phyloP scores from a whole-genome alignment of 345 rosid genomes.

The Populus deltoides region DNA sequence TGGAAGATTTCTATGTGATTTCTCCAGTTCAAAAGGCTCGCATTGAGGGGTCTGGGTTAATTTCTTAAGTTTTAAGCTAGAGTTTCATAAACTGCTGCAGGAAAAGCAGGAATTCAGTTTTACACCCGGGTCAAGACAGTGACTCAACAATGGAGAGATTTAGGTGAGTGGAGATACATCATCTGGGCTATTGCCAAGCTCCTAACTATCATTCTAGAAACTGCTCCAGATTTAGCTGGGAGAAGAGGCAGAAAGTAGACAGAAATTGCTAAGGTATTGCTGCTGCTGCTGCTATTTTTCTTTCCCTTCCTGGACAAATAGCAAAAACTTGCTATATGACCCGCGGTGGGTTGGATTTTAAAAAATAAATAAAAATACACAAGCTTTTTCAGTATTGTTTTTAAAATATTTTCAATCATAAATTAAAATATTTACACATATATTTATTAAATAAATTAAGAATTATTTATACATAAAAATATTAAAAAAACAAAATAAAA shows the following conservation, averaged over 20 bases:
- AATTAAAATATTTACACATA: too few species aligned
- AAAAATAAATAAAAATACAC: too few species aligned
- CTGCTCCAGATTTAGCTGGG: background rate
- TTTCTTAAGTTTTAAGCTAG: background rate
- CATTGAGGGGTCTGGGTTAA: background rate
- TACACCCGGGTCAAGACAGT: constrained; percentile 56
- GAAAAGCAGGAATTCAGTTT: constrained; percentile 50
- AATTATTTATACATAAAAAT: too few species aligned
- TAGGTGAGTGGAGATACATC: constrained; percentile 21
- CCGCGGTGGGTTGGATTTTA: too few species aligned
- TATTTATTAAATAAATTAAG: too few species aligned
- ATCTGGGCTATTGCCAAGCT: constrained; percentile 19
- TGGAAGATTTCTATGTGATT: background rate
- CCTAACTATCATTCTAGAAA: background rate
- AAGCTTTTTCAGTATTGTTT: too few species aligned
- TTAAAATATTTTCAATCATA: too few species aligned
- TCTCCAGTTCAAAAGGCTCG: background rate
- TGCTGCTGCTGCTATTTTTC: background rate
- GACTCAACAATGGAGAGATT: constrained; percentile 50
- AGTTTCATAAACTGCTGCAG: constrained; percentile 27
- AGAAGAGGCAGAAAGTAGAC: too few species aligned
- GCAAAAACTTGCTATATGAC: too few species aligned
- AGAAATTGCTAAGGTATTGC: background rate
- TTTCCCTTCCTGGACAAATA: background rate
- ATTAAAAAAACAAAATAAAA: too few species aligned